Base-by-base conservation (phyloP, 331 rosid genomes). In the Acacia concinna region DNA sequence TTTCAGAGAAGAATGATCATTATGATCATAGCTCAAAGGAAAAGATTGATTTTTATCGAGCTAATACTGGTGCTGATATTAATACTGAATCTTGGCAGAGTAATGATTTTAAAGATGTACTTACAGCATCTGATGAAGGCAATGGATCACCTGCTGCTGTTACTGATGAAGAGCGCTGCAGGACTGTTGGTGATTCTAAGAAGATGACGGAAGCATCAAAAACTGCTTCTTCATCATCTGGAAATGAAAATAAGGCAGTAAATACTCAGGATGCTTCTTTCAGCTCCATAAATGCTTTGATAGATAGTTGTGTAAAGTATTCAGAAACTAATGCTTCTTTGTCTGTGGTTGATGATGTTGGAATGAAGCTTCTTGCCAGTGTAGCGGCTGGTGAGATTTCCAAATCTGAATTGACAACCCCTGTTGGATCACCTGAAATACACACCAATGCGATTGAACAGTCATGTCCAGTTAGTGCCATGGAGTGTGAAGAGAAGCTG, bases 361-460 rank as follows among this genome's bases (percentile, higher is more conserved):
- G 98, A 40, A 94, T 92, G 93, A 91, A 92, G 81, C 84, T 94
- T 51, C 97, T 92, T 30, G 98, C 97, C 65, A 86, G 90, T 76
- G 98, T 94, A 71, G 98, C 97, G 20, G 97, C 97, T 6, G 94
- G 90, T 40, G 97, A 89, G 79, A 90, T 92, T 56, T 86, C 92
- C 34, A 89, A 89, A 86, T 92, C 97, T 64, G 90, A 76, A 64
- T 65, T 75, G 71, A 86, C 73, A 15, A 85, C 96, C n/a, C 93
- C 97, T 2, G 21, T 64, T 38, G 86, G 60, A 69, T 87, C 97
- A 46, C 94, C 93, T 0, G 90, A 70, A 69, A 84, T 86, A 81
- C 82, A 81, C 75, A 71, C 84, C 49, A 77, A 85, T 31, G 64
- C 77, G 6, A 84, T 72, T 37, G 94, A 85, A 71, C 82, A 81